phyloP scores from a whole-genome alignment of 2,329 filamentous ascomycete species.

The Fusarium sp. region DNA sequence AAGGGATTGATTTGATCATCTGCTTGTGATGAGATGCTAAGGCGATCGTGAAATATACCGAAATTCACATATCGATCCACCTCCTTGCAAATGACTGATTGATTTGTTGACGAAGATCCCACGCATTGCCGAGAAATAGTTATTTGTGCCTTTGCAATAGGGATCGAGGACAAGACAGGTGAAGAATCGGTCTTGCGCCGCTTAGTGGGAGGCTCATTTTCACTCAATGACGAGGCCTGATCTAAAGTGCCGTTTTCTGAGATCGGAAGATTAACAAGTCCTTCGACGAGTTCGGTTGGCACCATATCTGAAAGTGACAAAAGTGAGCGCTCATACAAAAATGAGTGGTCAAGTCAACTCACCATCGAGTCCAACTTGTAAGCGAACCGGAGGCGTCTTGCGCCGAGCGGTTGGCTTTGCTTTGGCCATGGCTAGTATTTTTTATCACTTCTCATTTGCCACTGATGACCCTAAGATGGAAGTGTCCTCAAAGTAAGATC shows the following conservation, averaged over 20 bases:
- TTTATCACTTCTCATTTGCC: not conserved
- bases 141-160: conserved; percentile 47
- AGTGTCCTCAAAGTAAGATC: not conserved
- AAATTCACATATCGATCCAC: conserved; percentile 47
- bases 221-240: conserved; percentile 21
- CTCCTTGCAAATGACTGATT: conserved; percentile 29
- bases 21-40: conserved; percentile 41
- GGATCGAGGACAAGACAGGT: conserved; percentile 40
- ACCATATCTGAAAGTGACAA: conserved; percentile 43
- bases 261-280: conserved; percentile 44
- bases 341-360: conserved; percentile 20
- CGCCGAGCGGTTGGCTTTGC: conserved; percentile 15
- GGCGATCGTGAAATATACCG: not conserved
- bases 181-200: conserved; percentile 50
- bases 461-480: not conserved
- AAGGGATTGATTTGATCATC: conserved; percentile 23
- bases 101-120: conserved; percentile 18
- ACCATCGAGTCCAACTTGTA: conserved; percentile 49
- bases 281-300: conserved; percentile 44
- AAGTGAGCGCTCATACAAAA: conserved; percentile 4
- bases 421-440: conserved; percentile 29
- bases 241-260: conserved; percentile 16
- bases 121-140: conserved; percentile 49
- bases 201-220: conserved; percentile 48
- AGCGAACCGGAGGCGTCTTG: not conserved